These are phyloP conservation scores for Coniosporium apollinis DNA, from an alignment of 495 filamentous ascomycete genomes.

Conservation along the genomic window DNA sequence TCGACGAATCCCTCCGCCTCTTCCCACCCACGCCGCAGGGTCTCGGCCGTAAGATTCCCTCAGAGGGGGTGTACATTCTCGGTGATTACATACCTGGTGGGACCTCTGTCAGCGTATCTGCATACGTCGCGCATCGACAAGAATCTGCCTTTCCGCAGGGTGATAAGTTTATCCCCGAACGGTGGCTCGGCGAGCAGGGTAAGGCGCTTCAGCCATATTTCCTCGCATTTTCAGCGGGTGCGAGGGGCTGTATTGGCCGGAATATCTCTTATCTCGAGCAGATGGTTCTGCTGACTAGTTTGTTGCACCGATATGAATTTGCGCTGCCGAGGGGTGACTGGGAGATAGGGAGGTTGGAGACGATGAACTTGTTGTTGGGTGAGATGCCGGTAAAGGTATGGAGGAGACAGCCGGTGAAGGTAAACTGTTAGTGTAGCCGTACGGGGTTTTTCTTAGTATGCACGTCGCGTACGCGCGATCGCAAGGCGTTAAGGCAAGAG, in stretches of 20 bases:
- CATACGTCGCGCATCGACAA: constrained; percentile 13
- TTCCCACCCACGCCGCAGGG: constrained; percentile 15
- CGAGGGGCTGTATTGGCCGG: constrained; percentile 28
- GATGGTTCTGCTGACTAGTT: constrained; percentile 10
- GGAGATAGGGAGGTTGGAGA: constrained; percentile 25
- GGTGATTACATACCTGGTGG: constrained; percentile 16
- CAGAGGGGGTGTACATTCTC: constrained; percentile 11
- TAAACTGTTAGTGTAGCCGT: too few species aligned
- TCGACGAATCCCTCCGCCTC: constrained; percentile 22
- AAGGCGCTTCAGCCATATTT: constrained; percentile 29
- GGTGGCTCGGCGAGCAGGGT: constrained; percentile 14
- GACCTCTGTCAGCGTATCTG: constrained; percentile 11
- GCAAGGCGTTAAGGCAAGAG: too few species aligned
- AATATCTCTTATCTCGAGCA: constrained; percentile 31
- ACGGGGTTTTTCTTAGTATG: too few species aligned
- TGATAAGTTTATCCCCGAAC: constrained; percentile 15
- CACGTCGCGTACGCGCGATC: too few species aligned
- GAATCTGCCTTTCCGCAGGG: constrained; percentile 10
- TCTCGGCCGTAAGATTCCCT: constrained; percentile 15
- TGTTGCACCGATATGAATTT: constrained; percentile 20
- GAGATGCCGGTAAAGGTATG: constrained; percentile 30
- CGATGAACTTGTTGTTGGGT: constrained; percentile 24
- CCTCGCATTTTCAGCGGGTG: constrained; percentile 27
- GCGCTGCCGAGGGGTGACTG: constrained; percentile 23
- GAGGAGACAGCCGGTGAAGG: constrained; percentile 17